Evolutionary conservation across 768 basidiomycete species (phyloP).

Genomic region (Tricholoma terreum): DNA sequence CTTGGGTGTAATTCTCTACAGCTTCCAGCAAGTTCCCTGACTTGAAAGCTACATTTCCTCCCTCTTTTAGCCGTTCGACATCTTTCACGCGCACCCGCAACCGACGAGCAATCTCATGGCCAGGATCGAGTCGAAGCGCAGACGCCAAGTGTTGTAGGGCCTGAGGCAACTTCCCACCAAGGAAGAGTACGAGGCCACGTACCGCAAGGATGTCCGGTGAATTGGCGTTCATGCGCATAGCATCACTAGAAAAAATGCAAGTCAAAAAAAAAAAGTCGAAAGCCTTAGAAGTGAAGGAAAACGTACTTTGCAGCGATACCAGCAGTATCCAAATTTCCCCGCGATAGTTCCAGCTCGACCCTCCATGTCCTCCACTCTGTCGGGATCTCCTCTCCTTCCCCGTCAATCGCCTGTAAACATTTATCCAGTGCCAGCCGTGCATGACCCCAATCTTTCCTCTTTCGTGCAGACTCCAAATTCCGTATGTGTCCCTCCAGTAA

Average conservation of each 20-base stretch:
- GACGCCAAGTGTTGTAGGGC: conserved; percentile 68
- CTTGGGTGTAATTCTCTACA: conserved; percentile 63
- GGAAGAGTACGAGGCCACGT: conserved; percentile 79
- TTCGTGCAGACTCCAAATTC: conserved; percentile 56
- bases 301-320: conserved; percentile 71
- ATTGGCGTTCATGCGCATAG: conserved; percentile 64
- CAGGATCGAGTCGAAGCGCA: conserved; percentile 77
- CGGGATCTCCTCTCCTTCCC: conserved; percentile 73
- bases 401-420: conserved; percentile 68
- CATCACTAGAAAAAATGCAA: conserved; percentile 66
- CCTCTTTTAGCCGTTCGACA: conserved; percentile 80
- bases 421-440: conserved; percentile 79
- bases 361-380: conserved; percentile 79
- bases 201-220: conserved; percentile 77
- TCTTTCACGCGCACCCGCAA: conserved; percentile 79
- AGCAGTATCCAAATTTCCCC: conserved; percentile 73
- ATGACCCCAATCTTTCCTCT: conserved; percentile 69
- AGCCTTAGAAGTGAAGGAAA: neutral
- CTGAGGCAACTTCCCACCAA: conserved; percentile 65
- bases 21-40: conserved; percentile 56
- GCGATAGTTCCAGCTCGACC: conserved; percentile 72
- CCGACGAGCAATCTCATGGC: conserved; percentile 63
- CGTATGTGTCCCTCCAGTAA: conserved; percentile 64
- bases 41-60: conserved; percentile 80
- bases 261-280: conserved; percentile 1